Evolutionary conservation across 2,329 filamentous ascomycete genomes (phyloP), one percentile per base, ranked within the genome.

Genomic region (Falciphora oryzae): DNA sequence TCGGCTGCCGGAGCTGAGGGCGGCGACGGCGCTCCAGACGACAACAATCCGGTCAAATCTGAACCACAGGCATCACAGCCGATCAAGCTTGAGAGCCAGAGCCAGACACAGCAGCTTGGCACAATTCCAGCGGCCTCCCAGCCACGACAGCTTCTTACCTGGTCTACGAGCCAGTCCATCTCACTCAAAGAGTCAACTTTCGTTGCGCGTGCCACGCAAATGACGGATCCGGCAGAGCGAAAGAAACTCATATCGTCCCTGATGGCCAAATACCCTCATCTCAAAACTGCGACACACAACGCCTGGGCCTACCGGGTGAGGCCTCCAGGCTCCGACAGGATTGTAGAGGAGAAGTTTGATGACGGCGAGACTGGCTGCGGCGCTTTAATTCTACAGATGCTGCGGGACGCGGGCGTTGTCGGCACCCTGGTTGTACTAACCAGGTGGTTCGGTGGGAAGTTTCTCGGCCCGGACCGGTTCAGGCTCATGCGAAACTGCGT

Each of bases 361-460:
- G 86, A 88, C 68, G 85, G 86, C n/a, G 86, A 89, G 72, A 77
- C 78, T 1, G 84, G 85, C 0, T 84, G 82, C 63, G 86, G 86
- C 35, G 79, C 80, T 27, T 81, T 88, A 61, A 74, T 88, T 65
- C 76, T 88, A 22, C 78, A 81, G 44, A 71, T 85, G 32, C 77
- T 88, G 74, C 78, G 80, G 63, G 82, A 84, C 65, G 76, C 79
- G 6, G 75, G 81, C 61, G 74, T 82, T 5, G 77, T 79, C 16
- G 81, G 85, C 67, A 81, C 80, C 0, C 71, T 88, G 1, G 81
- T 88, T 18, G 83, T 89, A 8, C 78, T 88, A 69, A 85, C 83
- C 22, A 77, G 86, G 50, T 89, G 85, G 85, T 89, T 83, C 66
- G 85, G 86, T 27, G 86, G 86, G 10, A 75, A 85, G 13, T 80